phyloP scores from a whole-genome alignment of 1,139 yeast species.

The Magnusiomyces suaveolens region DNA sequence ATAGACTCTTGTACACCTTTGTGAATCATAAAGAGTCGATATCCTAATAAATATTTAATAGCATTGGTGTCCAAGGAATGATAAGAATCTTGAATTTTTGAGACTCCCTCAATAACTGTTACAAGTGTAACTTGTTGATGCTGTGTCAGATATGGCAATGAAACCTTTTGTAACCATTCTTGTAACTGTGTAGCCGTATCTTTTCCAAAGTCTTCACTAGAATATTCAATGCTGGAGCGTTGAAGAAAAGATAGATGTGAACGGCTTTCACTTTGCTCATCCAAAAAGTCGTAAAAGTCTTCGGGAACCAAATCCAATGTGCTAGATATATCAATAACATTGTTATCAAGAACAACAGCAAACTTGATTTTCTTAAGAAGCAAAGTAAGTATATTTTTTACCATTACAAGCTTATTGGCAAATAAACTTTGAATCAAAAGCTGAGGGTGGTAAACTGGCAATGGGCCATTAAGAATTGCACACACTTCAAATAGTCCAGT shows the following conservation, averaged over 20 bases:
- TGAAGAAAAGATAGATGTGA: constrained; percentile 10
- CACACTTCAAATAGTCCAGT: constrained; percentile 48
- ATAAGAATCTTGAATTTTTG: constrained; percentile 43
- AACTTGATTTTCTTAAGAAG: constrained; percentile 45
- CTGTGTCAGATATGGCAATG: constrained; percentile 74
- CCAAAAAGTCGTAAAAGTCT: constrained; percentile 6
- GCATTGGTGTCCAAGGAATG: constrained; percentile 63
- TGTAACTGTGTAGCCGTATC: constrained; percentile 43
- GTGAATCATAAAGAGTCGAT: constrained; percentile 56
- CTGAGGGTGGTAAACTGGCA: constrained; percentile 90
- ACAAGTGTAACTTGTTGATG: constrained; percentile 84
- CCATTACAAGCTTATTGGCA: constrained; percentile 49
- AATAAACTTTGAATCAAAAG: constrained; percentile 68
- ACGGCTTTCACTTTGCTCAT: neutral
- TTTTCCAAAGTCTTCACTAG: constrained; percentile 39
- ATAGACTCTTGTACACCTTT: constrained; percentile 41
- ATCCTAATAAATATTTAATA: constrained; percentile 59
- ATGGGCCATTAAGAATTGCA: constrained; percentile 72
- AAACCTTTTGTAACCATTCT: constrained; percentile 51
- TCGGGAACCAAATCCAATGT: constrained; percentile 18
- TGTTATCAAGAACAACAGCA: constrained; percentile 34
- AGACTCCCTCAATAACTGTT: constrained; percentile 55
- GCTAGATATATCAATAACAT: constrained; percentile 24
- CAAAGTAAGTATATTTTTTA: constrained; percentile 46
- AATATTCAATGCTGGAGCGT: constrained; percentile 4